phyloP scores from a whole-genome alignment of 176 grass and related monocot species.

The Hsuehochloa calcarea region DNA sequence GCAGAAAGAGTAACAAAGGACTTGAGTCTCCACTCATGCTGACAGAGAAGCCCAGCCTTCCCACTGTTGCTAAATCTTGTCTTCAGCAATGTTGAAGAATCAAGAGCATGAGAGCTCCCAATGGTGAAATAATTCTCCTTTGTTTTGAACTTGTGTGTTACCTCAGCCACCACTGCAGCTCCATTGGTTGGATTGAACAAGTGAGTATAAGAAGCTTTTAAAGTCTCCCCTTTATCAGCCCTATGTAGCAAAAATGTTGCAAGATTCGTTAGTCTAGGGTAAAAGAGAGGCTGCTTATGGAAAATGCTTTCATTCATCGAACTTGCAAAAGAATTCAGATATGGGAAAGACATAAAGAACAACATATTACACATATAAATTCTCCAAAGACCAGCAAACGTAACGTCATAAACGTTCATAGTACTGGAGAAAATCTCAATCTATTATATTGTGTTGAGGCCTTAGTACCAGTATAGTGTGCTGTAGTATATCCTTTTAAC shows the following conservation, averaged over 20 bases:
- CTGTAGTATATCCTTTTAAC: neutral
- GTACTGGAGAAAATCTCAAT: neutral
- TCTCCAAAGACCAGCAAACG: neutral
- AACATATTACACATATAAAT: neutral
- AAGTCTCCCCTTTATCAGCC: constrained; percentile 73
- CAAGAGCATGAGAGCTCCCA: constrained; percentile 60
- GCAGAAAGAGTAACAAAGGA: constrained; percentile 68
- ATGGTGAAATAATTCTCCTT: constrained; percentile 74
- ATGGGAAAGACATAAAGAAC: neutral
- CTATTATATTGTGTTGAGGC: neutral
- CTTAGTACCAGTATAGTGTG: neutral
- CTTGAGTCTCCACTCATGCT: constrained; percentile 82
- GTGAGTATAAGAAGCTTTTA: constrained; percentile 85
- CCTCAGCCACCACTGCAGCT: constrained; percentile 64
- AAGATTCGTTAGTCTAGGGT: neutral
- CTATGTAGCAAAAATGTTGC: constrained; percentile 30
- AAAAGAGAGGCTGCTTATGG: neutral
- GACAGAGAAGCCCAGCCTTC: constrained; percentile 65
- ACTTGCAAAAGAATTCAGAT: neutral
- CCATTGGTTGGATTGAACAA: constrained; percentile 59
- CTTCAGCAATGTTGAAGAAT: constrained; percentile 65
- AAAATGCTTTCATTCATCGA: neutral
- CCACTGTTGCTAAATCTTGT: constrained; percentile 63
- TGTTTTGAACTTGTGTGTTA: constrained; percentile 72
- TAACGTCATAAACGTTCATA: neutral